These are phyloP conservation scores for Calonectria hawksworthii DNA, from an alignment of 2,329 filamentous ascomycete genomes.

Conservation along the genomic window DNA sequence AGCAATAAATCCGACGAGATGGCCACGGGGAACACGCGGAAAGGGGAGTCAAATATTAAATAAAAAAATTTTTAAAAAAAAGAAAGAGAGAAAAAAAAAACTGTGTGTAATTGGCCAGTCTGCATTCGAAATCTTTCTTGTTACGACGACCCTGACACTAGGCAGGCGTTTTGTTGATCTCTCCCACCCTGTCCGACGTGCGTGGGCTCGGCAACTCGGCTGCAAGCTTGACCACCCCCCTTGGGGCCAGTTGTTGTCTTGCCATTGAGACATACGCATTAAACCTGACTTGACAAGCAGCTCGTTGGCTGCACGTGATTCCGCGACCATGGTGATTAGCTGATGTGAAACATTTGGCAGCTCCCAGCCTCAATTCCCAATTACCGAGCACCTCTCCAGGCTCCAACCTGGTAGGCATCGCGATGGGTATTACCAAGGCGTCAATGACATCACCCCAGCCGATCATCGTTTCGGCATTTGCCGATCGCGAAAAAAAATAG, in stretches of 20 bases:
- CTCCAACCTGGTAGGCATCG: not conserved
- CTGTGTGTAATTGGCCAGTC: not conserved
- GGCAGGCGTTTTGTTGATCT: not conserved
- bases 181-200: not conserved
- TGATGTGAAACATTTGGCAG: not conserved
- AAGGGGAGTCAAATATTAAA: not conserved
- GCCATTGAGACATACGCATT: not conserved
- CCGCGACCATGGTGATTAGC: no score
- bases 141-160: not conserved
- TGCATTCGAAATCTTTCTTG: not conserved
- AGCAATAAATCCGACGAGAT: not conserved
- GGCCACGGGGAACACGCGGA: not conserved
- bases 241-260: constrained; percentile 1
- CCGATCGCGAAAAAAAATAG: not conserved
- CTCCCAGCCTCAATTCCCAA: not conserved
- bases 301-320: not conserved
- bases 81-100: not conserved
- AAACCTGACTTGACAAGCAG: not conserved
- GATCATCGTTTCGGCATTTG: not conserved
- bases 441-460: constrained; percentile 6
- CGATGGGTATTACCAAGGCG: constrained; percentile 10
- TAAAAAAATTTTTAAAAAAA: no score
- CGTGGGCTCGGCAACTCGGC: constrained; percentile 5
- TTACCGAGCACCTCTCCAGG: not conserved
- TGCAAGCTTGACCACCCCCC: not conserved